phyloP scores from a whole-genome alignment of 345 rosid species.

The Eucalyptus polybractea region DNA sequence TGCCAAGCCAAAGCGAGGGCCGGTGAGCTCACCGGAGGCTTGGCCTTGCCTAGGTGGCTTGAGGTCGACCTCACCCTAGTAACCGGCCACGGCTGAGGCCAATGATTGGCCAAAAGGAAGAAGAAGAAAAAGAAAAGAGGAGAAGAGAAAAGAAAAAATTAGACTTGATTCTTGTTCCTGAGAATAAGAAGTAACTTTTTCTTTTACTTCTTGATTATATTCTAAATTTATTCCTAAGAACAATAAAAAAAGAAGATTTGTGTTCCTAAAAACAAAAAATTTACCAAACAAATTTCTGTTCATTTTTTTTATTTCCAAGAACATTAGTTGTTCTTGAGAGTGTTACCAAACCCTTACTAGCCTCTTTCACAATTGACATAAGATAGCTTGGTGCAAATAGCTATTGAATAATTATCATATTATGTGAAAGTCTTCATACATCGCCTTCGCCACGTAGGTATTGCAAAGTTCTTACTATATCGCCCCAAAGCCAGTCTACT shows the following conservation, averaged over 20 bases:
- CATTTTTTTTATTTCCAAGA: rapidly evolving
- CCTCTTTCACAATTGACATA: too few relatives aligned
- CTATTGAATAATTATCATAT: not conserved
- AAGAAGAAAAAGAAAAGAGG: too few relatives aligned
- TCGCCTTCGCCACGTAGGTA: not conserved
- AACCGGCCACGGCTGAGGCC: rapidly evolving
- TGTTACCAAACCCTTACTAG: too few relatives aligned
- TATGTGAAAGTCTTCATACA: not conserved
- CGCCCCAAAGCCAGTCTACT: not conserved
- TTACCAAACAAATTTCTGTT: rapidly evolving
- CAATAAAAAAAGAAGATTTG: too few relatives aligned
- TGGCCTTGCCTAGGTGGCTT: rapidly evolving
- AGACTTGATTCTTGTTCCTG: too few relatives aligned
- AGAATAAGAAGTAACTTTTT: too few relatives aligned
- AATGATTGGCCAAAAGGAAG: rapidly evolving
- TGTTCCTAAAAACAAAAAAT: too few relatives aligned
- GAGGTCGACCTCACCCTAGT: rapidly evolving
- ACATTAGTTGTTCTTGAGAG: rapidly evolving
- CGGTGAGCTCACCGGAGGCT: rapidly evolving
- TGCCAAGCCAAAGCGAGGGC: too few relatives aligned
- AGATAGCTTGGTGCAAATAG: not conserved
- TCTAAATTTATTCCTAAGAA: too few relatives aligned
- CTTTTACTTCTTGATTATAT: too few relatives aligned
- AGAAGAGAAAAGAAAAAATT: too few relatives aligned
- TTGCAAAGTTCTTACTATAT: not conserved